These are phyloP conservation scores for Globisporangium apiculatum DNA, from an alignment of 352 stramenopile genomes.

Conservation along the genomic window DNA sequence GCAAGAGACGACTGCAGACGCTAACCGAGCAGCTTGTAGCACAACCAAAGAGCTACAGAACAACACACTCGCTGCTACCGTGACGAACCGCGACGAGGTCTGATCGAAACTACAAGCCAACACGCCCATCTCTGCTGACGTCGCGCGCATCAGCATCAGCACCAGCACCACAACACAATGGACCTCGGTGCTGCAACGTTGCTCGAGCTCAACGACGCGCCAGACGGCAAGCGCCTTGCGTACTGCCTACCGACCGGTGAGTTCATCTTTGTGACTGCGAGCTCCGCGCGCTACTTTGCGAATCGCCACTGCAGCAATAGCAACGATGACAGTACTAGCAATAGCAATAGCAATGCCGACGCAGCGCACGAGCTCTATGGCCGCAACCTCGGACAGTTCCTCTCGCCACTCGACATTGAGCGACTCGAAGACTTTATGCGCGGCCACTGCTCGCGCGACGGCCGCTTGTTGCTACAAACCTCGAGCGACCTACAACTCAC, in stretches of 20 bases:
- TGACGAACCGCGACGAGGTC: no score
- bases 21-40: no score
- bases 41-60: slow-evolving; percentile 1
- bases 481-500: slow-evolving; percentile 35
- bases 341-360: neutral
- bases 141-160: neutral
- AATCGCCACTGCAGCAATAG: no score
- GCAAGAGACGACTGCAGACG: no score
- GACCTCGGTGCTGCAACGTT: slow-evolving; percentile 46
- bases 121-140: no score
- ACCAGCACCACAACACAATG: slow-evolving; percentile 16
- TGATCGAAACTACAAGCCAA: no score
- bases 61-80: neutral
- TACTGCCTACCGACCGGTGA: slow-evolving; percentile 67
- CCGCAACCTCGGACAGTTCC: slow-evolving; percentile 50
- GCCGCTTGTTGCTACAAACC: slow-evolving; percentile 10
- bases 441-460: slow-evolving; percentile 16
- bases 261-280: slow-evolving; percentile 63
- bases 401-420: slow-evolving; percentile 47
- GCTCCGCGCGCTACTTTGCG: slow-evolving; percentile 34
- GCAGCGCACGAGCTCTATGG: slow-evolving; percentile 45
- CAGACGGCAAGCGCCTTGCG: slow-evolving; percentile 39
- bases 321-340: neutral
- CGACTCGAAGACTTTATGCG: slow-evolving; percentile 53
- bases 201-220: slow-evolving; percentile 51